phyloP scores from a whole-genome alignment of 345 rosid genomes.

The Cardamine chenopodiifolia region DNA sequence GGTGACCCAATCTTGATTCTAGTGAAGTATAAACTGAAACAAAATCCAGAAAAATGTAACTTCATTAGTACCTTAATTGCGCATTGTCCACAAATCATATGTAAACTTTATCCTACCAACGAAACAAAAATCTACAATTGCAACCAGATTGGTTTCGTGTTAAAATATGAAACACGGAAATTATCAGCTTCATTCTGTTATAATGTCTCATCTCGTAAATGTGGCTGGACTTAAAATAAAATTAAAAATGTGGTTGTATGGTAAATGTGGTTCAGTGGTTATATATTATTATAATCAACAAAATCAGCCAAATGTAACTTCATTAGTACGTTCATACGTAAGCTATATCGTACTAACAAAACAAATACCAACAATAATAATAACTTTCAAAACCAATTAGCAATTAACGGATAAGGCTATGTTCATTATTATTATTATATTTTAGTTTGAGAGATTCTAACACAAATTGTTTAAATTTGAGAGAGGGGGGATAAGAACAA shows the following conservation, averaged over 20 bases:
- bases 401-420: neutral
- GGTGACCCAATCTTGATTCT: constrained; percentile 75
- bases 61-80: constrained; percentile 10
- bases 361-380: too few species aligned
- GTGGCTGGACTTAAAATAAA: too few species aligned
- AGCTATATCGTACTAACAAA: too few species aligned
- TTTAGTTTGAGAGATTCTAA: neutral
- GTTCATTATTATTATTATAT: neutral
- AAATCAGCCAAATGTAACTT: neutral
- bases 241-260: too few species aligned
- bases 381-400: neutral
- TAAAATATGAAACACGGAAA: neutral
- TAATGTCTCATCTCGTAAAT: neutral
- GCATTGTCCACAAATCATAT: neutral
- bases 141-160: neutral
- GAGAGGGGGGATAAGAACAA: constrained; percentile 25
- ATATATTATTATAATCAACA: neutral
- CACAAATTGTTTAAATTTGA: neutral
- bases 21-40: constrained; percentile 72
- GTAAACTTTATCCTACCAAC: neutral
- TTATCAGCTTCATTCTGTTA: neutral
- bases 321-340: neutral
- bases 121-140: neutral
- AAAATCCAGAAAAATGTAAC: constrained; percentile 37
- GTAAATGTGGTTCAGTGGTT: too few species aligned